Evolutionary conservation across 352 stramenopile species (phyloP).

Genomic region (Globisporangium cystogenes): DNA sequence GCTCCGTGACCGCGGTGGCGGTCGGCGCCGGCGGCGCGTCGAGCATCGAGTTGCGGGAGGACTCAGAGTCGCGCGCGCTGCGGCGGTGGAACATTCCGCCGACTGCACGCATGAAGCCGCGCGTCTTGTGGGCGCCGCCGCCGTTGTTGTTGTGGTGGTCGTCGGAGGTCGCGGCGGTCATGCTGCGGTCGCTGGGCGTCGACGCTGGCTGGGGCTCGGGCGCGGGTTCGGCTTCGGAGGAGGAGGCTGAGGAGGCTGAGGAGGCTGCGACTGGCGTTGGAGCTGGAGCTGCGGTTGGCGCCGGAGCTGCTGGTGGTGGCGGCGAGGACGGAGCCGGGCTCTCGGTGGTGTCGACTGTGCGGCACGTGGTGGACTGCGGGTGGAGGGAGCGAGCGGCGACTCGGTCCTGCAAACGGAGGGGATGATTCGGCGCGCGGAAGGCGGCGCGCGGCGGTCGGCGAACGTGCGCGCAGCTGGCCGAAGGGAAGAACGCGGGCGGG

Average conservation of each 20-base stretch:
- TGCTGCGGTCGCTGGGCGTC: slow-evolving; percentile 3
- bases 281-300: not conserved
- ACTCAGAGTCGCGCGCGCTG: slow-evolving; percentile 14
- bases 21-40: not conserved
- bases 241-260: not conserved
- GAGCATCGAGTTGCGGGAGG: slow-evolving; percentile 7
- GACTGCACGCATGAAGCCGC: slow-evolving; percentile 40
- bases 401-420: not conserved
- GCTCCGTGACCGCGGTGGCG: not conserved
- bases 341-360: slow-evolving; percentile 9
- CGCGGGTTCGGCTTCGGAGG: not conserved
- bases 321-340: slow-evolving; percentile 1
- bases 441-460: not conserved
- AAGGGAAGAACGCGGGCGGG: not conserved
- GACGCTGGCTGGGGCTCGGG: not conserved
- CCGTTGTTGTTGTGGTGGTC: slow-evolving; percentile 4
- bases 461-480: slow-evolving; percentile 7
- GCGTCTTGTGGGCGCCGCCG: slow-evolving; percentile 19
- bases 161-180: not conserved
- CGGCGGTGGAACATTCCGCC: slow-evolving; percentile 40
- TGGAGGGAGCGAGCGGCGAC: not conserved
- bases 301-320: not conserved
- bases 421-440: not conserved
- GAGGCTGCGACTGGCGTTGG: not conserved
- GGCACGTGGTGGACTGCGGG: slow-evolving; percentile 14